Percentiles rank a stretch among this genome's conserved stretches.
Evolutionary conservation across 306 rosid species (phyloP).

Genomic region (Pyrus pyrifolia): DNA sequence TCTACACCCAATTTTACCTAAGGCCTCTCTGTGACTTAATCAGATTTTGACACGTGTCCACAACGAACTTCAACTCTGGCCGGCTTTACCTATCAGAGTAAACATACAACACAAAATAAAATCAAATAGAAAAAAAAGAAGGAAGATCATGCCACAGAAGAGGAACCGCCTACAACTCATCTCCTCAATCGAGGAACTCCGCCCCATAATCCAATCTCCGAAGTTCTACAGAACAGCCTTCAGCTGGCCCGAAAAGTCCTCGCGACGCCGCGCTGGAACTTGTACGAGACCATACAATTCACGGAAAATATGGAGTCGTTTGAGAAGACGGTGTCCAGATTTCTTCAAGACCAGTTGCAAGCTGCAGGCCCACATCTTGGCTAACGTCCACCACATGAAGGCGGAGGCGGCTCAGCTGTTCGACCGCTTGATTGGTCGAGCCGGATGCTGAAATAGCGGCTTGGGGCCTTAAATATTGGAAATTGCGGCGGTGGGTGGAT

Average conservation of each 20-base stretch:
- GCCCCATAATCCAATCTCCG: slow-evolving; percentile 55
- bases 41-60: too few relatives aligned
- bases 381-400: slow-evolving; percentile 61
- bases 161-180: slow-evolving; percentile 50
- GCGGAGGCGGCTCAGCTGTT: slow-evolving; percentile 47
- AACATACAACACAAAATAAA: too few relatives aligned
- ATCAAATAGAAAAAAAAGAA: too few relatives aligned
- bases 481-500: slow-evolving; percentile 30
- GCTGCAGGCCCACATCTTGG: slow-evolving; percentile 41
- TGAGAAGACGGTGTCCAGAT: slow-evolving; percentile 47
- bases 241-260: slow-evolving; percentile 63
- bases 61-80: too few relatives aligned
- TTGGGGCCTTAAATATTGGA: slow-evolving; percentile 59
- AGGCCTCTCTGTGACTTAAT: too few relatives aligned
- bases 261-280: slow-evolving; percentile 52
- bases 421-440: slow-evolving; percentile 37
- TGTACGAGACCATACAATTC: slow-evolving; percentile 60
- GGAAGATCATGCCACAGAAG: slow-evolving; percentile 43
- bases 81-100: too few relatives aligned
- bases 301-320: slow-evolving; percentile 70
- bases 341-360: slow-evolving; percentile 51
- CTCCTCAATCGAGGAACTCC: slow-evolving; percentile 20
- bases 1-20: too few relatives aligned
- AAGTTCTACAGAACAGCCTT: slow-evolving; percentile 42
- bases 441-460: slow-evolving; percentile 39